Conservation (phyloP, 495 filamentous ascomycete species). For the Lasiosphaeria miniovina region DNA sequence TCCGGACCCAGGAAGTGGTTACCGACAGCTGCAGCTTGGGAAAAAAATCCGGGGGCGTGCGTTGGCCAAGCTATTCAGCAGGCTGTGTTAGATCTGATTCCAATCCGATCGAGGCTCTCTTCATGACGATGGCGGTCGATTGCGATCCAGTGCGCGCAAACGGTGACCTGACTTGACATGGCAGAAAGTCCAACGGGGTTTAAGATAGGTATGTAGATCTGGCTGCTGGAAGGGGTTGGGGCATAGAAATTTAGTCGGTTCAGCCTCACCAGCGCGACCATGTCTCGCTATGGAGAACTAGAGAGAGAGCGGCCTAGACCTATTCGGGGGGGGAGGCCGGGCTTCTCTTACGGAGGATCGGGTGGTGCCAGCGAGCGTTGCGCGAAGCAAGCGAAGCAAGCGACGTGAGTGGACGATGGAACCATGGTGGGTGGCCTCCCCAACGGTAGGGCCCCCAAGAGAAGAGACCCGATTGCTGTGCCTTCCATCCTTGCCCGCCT, state of each 20-base stretch:
- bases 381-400: not conserved
- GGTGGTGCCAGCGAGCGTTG: not conserved
- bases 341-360: not conserved
- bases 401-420: not conserved
- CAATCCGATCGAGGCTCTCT: not conserved
- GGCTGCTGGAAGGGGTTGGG: not conserved
- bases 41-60: not conserved
- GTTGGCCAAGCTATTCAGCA: not conserved
- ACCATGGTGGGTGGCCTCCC: not conserved
- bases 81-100: not conserved
- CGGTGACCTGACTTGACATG: no score
- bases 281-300: not conserved
- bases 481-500: not conserved
- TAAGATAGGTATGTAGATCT: conserved; percentile 3
- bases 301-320: not conserved
- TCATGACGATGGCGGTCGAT: not conserved
- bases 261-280: conserved; percentile 16
- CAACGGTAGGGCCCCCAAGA: not conserved
- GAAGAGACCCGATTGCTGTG: not conserved
- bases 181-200: conserved; percentile 3
- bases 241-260: conserved; percentile 13
- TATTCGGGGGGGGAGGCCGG: not conserved
- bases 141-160: not conserved
- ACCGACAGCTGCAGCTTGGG: not conserved
- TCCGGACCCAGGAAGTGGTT: not conserved